Evolutionary conservation across 2,329 filamentous ascomycete species (phyloP).

Genomic region (Leptographium wingfieldii): DNA sequence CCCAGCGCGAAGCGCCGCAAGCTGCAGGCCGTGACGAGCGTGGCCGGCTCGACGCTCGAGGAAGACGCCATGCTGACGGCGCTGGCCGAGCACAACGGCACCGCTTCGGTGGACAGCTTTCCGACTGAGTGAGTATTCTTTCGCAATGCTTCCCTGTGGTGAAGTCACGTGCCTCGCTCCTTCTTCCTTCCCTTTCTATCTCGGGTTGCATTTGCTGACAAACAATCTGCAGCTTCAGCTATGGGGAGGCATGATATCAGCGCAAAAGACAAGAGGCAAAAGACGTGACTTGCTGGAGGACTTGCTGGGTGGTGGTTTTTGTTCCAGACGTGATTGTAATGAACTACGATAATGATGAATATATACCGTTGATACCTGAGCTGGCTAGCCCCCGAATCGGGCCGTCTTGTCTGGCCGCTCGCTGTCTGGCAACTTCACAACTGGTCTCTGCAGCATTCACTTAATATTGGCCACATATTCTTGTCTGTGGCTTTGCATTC

Average conservation of each 20-base stretch:
- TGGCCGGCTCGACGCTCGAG: slow-evolving; percentile 20
- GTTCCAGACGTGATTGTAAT: not conserved
- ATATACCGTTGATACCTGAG: not conserved
- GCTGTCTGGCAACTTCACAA: not conserved
- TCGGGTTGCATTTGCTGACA: not conserved
- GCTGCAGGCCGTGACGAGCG: slow-evolving; percentile 20
- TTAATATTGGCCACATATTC: not conserved
- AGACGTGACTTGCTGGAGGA: not conserved
- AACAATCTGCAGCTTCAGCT: slow-evolving; percentile 1
- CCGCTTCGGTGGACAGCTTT: slow-evolving; percentile 25
- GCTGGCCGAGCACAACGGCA: slow-evolving; percentile 30
- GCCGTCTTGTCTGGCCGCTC: not conserved
- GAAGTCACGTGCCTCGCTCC: not conserved
- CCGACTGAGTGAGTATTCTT: slow-evolving; percentile 26
- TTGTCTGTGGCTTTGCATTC: not conserved
- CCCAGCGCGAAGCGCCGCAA: slow-evolving; percentile 29
- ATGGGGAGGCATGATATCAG: slow-evolving; percentile 6
- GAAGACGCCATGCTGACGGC: slow-evolving; percentile 35
- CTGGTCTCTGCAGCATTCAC: not conserved
- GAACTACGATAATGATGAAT: not conserved
- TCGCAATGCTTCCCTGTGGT: not conserved
- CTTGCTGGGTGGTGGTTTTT: not conserved
- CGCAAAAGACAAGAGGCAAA: not conserved
- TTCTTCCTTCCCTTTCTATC: not conserved
- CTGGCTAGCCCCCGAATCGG: not conserved